Percentiles rank a stretch among this genome's conserved stretches.
Evolutionary conservation across 495 filamentous ascomycete species (phyloP).

Genomic region (Podospora australis): DNA sequence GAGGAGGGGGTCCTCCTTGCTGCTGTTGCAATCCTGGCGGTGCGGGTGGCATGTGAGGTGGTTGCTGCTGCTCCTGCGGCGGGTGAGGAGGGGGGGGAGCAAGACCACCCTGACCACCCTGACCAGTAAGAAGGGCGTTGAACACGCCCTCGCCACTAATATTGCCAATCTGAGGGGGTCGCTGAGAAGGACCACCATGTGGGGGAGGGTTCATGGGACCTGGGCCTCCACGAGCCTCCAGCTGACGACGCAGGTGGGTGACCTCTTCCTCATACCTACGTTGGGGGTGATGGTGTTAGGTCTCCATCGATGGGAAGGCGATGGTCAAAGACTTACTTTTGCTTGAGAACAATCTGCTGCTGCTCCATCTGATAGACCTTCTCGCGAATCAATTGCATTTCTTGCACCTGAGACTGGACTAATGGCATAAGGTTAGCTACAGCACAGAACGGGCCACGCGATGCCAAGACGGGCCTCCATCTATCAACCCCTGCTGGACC

Average conservation of each 20-base stretch:
- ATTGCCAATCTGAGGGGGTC: conserved; percentile 67
- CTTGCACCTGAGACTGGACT: conserved; percentile 83
- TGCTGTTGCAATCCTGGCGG: conserved; percentile 55
- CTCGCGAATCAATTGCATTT: conserved; percentile 86
- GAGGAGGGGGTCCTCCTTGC: conserved; percentile 51
- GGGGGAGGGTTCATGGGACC: conserved; percentile 56
- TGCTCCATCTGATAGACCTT: conserved; percentile 90
- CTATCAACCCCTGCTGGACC: too few relatives aligned
- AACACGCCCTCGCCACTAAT: conserved; percentile 79
- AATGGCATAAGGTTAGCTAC: conserved; percentile 8
- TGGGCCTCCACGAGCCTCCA: conserved; percentile 74
- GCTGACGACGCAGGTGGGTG: conserved; percentile 72
- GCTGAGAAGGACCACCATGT: conserved; percentile 71
- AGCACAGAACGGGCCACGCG: conserved; percentile 1
- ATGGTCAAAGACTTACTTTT: conserved; percentile 60
- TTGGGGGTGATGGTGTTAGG: conserved; percentile 5
- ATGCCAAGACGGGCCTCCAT: conserved; percentile 1
- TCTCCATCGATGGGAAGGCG: too few relatives aligned
- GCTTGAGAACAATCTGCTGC: conserved; percentile 75
- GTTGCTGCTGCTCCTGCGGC: conserved; percentile 50
- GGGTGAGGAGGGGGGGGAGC: conserved; percentile 83
- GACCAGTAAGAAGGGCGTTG: conserved; percentile 90
- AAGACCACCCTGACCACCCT: conserved; percentile 75
- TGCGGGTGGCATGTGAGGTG: conserved; percentile 54
- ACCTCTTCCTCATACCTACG: conserved; percentile 91